Base-by-base conservation (phyloP, 2,329 filamentous ascomycete species). In the Scedosporium boydii region DNA sequence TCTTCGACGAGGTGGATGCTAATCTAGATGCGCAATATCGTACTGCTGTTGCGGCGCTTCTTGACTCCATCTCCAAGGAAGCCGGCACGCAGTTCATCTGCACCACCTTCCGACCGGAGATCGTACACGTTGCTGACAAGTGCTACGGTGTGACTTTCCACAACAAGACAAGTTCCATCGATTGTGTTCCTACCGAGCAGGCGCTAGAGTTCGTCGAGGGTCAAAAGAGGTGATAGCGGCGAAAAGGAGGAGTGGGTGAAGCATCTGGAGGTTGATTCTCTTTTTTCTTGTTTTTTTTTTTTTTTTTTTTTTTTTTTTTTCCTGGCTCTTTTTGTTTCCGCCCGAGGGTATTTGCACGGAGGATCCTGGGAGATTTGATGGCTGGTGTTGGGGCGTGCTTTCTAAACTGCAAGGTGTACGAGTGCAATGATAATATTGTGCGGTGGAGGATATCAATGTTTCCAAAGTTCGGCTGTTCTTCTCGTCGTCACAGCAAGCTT, bases 1-100 rank as follows among this genome's bases (percentile, higher is more conserved):
- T 99, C 70, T 99, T 99, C 69, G 95, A 99, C 74, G 95, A 99
- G 76, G 96, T 99, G 66, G 95, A 99, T 72, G 95, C 95, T 74
- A 99, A 99, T 73, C 84, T 99, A 26, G 95, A 99, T 73, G 93
- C 95, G 1, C 95, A 99, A 76, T 99, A 99, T 78, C 89, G 95
- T 65, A 97, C 95, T 1, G 93, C 95, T 1, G 95, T 99, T 10
- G 95, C 95, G 2, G 84, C 90, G 63, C 90, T 98, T 78, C 82
- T 99, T 23, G 82, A 93, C 70, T 87, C 87, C 62, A 92, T 91
- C 66, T 91, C 87, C 14, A 78, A 82, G 64, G 84, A 87, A 67
- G 82, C 82, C 14, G 81, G 82, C 65, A 87, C 83, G 59, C 83
- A 99, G 74, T 99, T 99, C 73, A 99, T 99, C 75, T 98, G 95